phyloP scores from a whole-genome alignment of 1,139 yeast genomes.

The Wickerhamomyces sp. region DNA sequence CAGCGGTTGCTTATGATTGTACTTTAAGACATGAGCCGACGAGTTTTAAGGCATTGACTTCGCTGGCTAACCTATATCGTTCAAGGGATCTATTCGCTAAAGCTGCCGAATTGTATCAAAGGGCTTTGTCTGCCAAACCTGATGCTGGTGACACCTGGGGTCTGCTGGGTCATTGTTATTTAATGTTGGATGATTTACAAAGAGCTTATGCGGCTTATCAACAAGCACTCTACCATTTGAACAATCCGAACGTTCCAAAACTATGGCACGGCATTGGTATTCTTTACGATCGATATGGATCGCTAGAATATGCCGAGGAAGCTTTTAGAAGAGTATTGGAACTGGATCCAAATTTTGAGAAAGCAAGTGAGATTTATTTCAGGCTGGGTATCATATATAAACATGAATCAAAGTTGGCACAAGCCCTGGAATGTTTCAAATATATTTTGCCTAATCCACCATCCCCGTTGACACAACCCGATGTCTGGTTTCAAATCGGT shows the following conservation, averaged over 20 bases:
- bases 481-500: constrained; percentile 98
- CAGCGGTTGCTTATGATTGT: constrained; percentile 84
- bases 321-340: constrained; percentile 95
- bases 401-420: constrained; percentile 83
- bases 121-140: constrained; percentile 75
- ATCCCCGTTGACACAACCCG: constrained; percentile 91
- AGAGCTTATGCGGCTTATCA: constrained; percentile 96
- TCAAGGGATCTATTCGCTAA: constrained; percentile 85
- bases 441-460: constrained; percentile 91
- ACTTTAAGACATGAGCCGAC: constrained; percentile 84
- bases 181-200: constrained; percentile 94
- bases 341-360: constrained; percentile 92
- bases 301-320: constrained; percentile 94
- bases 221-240: constrained; percentile 85
- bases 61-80: constrained; percentile 83
- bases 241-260: constrained; percentile 93
- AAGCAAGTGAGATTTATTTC: constrained; percentile 93
- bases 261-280: constrained; percentile 99
- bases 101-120: constrained; percentile 90
- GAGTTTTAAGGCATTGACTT: constrained; percentile 78
- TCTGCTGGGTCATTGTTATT: constrained; percentile 88
- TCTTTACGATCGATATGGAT: constrained; percentile 90
- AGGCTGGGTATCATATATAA: constrained; percentile 95
- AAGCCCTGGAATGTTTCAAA: constrained; percentile 89
- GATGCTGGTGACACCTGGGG: constrained; percentile 98